Base-by-base conservation (phyloP, 2,329 filamentous ascomycete species). In the Verticillium albo-atrum region DNA sequence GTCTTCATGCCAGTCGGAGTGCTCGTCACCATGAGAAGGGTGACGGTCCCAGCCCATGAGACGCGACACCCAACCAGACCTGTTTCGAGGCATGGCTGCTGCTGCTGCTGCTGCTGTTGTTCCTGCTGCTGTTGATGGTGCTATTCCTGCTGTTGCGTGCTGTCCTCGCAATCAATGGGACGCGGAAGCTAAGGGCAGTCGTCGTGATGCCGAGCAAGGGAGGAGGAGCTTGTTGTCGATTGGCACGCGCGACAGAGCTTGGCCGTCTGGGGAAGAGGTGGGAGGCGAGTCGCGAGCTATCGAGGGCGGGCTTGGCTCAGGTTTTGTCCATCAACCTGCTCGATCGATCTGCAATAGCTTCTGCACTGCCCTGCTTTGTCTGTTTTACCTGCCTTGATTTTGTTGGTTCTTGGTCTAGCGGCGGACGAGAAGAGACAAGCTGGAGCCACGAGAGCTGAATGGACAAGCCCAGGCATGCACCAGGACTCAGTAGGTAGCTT, bases 1-100 rank as follows among this genome's bases (percentile, higher is more conserved):
- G 55, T 79, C 77, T 62, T 80, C 76, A 25, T 74, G 73, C 54
- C 78, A 66, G 66, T 75, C 75, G 27, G 59, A 47, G 37, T 68
- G 70, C 25, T 71, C 67, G 58, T 64, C 66, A 12, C 67, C 69
- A 30, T 69, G 68, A 17, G 66, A 61, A 6, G 68, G 68, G 28
- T 70, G 71, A n/a, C 63, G 64, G 57, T 74, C 70, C 70, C 72
- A 75, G 42, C 74, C 73, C 2, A 76, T 61, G 17, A 75, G 32
- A 55, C 64, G 62, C 30, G 68, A 61, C 25, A 62, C 65, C 67
- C 69, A 73, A 59, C 64, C 71, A 57, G 71, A 71, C 17, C 69
- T 61, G 25, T 47, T 47, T 23, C 37, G n/a, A 23, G 37, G 37
- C 37, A 47, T 47, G 20, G 3, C 37, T 47, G 37, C 37, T 20